phyloP scores from a whole-genome alignment of 441 rosid genomes.

The Gossypium laxum region DNA sequence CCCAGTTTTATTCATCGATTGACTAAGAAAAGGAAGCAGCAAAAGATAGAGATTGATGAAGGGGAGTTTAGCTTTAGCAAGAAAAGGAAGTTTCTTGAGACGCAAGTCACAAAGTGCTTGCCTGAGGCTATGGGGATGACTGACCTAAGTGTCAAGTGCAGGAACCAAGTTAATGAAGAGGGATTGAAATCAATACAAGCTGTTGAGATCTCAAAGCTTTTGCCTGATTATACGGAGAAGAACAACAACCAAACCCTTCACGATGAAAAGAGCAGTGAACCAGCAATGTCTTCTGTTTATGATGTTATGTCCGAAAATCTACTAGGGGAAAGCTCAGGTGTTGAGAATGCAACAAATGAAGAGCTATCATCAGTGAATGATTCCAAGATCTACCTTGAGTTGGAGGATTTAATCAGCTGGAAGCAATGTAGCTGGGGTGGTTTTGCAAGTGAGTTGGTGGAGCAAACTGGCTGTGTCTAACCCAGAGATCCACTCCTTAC shows the following conservation, averaged over 20 bases:
- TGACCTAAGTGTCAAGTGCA: constrained; percentile 8
- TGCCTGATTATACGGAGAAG: constrained; percentile 13
- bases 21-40: constrained; percentile 35
- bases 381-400: constrained; percentile 38
- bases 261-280: neutral
- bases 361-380: constrained; percentile 30
- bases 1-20: constrained; percentile 36
- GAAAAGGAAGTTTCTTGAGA: constrained; percentile 31
- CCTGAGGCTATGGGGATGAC: constrained; percentile 11
- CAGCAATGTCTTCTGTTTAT: constrained; percentile 20
- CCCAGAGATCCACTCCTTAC: neutral
- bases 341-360: constrained; percentile 16
- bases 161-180: constrained; percentile 25
- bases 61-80: constrained; percentile 25
- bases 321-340: constrained; percentile 20
- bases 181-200: constrained; percentile 23
- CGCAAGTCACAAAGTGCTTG: constrained; percentile 21
- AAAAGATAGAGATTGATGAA: constrained; percentile 26
- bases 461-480: constrained; percentile 26
- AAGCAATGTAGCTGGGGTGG: constrained; percentile 30
- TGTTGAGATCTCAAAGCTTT: constrained; percentile 19
- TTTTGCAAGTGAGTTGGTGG: constrained; percentile 23
- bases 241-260: neutral
- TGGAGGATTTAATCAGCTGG: constrained; percentile 38
- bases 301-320: constrained; percentile 29